Evolutionary conservation across 2,329 filamentous ascomycete genomes (phyloP), one percentile per base, ranked within the genome.

Genomic region (Exophiala bonariae): DNA sequence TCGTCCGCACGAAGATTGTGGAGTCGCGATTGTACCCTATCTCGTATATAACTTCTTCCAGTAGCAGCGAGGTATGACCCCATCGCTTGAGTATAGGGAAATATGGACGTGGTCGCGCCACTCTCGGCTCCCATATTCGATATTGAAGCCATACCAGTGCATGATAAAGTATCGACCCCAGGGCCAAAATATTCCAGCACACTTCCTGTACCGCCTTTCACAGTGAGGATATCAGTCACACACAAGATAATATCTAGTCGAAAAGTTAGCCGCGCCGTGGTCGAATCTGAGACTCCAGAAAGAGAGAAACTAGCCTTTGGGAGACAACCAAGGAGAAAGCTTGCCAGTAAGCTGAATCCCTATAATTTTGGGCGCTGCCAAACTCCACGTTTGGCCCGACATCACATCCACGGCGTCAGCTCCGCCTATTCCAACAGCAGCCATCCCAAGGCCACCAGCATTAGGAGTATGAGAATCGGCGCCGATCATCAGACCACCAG

Each of bases 401-500:
- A 97, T 96, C 63, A 96, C 92, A 74, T 97, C 92, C 64, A 97
- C 93, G 50, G 92, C 93, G 75, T 97, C 93, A 66, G 92, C 92
- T 81, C 93, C 92, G 76, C 92, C 92, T 56, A 96, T 92, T 83
- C 91, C 92, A 66, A 97, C 95, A 51, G 89, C 87, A 64, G 81
- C 83, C 86, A 95, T 95, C 70, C 89, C 91, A 49, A 97, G 85
- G 36, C 46, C 46, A 79, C 92, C 92, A 65, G 83, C 92, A 70
- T 97, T 97, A 65, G 91, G 91, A 52, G 92, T 97, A 79, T 97
- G 92, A 48, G 90, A 96, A 72, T 97, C 92, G 62, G 92, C 97
- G 71, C 92, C 92, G 67, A 97, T 97, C 67, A 97, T 83, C 48
- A 97, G 83, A 81, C 86, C 91, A 81, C 93, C 92, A 59, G 92